These are phyloP conservation scores for Fusarium cicatricum DNA, from an alignment of 2,329 filamentous ascomycete species.

Conservation along the genomic window DNA sequence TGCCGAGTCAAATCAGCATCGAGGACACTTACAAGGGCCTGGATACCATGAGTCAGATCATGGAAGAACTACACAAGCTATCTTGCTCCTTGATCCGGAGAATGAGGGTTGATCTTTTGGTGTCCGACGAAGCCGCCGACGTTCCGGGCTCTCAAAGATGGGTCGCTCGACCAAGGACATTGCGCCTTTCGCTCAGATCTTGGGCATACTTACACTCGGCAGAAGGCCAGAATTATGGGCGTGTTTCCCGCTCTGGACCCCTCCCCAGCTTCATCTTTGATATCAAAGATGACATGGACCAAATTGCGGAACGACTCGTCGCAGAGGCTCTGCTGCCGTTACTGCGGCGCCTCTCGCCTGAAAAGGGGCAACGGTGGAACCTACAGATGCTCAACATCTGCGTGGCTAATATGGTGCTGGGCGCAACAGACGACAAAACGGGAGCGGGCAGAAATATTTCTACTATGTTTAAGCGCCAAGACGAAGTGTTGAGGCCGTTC, in stretches of 20 bases:
- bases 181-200: constrained; percentile 82
- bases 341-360: constrained; percentile 77
- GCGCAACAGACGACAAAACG: constrained; percentile 58
- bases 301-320: constrained; percentile 73
- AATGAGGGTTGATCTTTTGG: constrained; percentile 80
- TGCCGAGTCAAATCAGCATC: constrained; percentile 91
- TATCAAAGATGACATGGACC: constrained; percentile 63
- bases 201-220: constrained; percentile 50
- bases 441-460: constrained; percentile 79
- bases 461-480: constrained; percentile 82
- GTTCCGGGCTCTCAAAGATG: constrained; percentile 58
- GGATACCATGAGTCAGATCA: constrained; percentile 68
- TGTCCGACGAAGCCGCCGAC: constrained; percentile 53
- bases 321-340: constrained; percentile 73
- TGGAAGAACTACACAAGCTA: constrained; percentile 73
- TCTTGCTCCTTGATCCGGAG: constrained; percentile 75
- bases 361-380: constrained; percentile 74
- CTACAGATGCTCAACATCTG: constrained; percentile 87
- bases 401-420: constrained; percentile 81
- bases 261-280: constrained; percentile 79
- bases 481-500: constrained; percentile 73
- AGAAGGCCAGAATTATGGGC: constrained; percentile 67
- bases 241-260: constrained; percentile 78
- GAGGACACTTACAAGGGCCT: constrained; percentile 88
- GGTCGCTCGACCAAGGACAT: constrained; percentile 81